A percentile compares a stretch with the other conserved stretches of the same genome.
These are phyloP conservation scores for Ensete glaucum DNA, from an alignment of 176 grass and related monocot genomes.

Conservation along the genomic window DNA sequence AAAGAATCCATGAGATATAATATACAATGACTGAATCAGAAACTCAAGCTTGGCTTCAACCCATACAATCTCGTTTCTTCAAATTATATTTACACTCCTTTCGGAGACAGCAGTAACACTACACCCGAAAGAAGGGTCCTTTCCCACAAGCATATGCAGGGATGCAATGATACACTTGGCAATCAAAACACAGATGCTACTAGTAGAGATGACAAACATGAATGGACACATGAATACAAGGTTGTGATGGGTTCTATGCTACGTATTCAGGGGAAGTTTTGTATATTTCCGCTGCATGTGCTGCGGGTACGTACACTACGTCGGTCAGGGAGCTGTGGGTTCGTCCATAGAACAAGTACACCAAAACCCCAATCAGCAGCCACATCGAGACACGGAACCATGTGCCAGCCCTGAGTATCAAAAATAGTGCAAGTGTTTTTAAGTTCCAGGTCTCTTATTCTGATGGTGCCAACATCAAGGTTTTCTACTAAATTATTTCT, in stretches of 20 bases:
- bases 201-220: too few species aligned
- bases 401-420: conserved; percentile 39
- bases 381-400: conserved; percentile 77
- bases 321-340: conserved; percentile 56
- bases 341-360: conserved; percentile 88
- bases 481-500: too few species aligned
- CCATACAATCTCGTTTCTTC: too few species aligned
- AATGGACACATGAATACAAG: neutral
- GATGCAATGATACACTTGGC: too few species aligned
- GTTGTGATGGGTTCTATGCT: conserved; percentile 4
- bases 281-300: conserved; percentile 56
- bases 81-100: too few species aligned
- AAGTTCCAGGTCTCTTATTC: neutral
- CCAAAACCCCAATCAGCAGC: conserved; percentile 68
- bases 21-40: too few species aligned
- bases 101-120: too few species aligned
- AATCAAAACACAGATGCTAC: too few species aligned
- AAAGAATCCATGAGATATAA: too few species aligned
- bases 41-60: too few species aligned
- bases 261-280: conserved; percentile 33
- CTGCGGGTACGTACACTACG: conserved; percentile 42
- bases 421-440: neutral
- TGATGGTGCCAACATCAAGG: neutral
- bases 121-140: too few species aligned
- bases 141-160: too few species aligned